These are phyloP conservation scores for Alopecurus myosuroides DNA, from an alignment of 176 grass and related monocot species.

Conservation along the genomic window DNA sequence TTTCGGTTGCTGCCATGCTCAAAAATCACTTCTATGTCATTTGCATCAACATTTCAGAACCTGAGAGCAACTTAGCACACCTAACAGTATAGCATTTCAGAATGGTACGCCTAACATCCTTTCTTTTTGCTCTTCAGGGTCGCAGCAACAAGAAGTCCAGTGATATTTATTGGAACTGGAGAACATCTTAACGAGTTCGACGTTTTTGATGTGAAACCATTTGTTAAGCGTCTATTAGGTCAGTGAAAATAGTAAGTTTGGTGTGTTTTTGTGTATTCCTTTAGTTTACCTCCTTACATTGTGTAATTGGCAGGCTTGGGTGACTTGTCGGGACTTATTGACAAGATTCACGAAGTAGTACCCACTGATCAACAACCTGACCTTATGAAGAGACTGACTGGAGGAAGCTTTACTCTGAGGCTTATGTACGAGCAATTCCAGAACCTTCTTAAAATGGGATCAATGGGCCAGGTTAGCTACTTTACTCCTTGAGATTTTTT, in stretches of 20 bases:
- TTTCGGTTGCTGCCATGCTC: too few relatives aligned
- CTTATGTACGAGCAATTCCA: slow-evolving; percentile 95
- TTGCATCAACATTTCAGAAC: not conserved
- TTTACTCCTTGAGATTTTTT: not conserved
- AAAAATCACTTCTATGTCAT: too few relatives aligned
- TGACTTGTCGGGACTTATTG: slow-evolving; percentile 90
- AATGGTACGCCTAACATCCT: not conserved
- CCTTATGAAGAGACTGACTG: slow-evolving; percentile 79
- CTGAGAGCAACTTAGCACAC: not conserved
- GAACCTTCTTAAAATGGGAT: slow-evolving; percentile 93
- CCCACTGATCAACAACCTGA: slow-evolving; percentile 95
- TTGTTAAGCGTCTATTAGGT: slow-evolving; percentile 90
- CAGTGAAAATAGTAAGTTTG: slow-evolving; percentile 17
- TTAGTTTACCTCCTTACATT: slow-evolving; percentile 4
- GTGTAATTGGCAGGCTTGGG: slow-evolving; percentile 58
- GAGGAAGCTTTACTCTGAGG: slow-evolving; percentile 91
- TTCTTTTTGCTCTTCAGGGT: slow-evolving; percentile 55
- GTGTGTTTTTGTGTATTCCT: not conserved
- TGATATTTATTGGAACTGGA: slow-evolving; percentile 98
- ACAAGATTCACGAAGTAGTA: slow-evolving; percentile 90
- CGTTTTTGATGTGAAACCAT: slow-evolving; percentile 93
- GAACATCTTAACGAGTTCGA: slow-evolving; percentile 91
- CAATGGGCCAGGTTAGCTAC: slow-evolving; percentile 72
- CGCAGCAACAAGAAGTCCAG: slow-evolving; percentile 89
- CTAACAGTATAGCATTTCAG: not conserved